phyloP scores from a whole-genome alignment of 345 rosid species.

The Rhodamnia rubescens region DNA sequence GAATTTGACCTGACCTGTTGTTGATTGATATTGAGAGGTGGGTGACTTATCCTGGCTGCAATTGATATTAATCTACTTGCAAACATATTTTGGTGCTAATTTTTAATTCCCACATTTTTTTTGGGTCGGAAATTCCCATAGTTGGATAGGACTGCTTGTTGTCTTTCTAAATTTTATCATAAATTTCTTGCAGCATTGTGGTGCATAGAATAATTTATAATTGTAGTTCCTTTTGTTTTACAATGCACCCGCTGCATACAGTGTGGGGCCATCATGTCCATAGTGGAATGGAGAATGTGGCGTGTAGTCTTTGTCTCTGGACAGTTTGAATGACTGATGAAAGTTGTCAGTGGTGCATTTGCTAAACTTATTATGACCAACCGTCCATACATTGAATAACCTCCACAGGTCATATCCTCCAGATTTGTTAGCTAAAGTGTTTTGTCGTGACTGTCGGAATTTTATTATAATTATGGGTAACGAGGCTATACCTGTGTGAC shows the following conservation, averaged over 20 bases:
- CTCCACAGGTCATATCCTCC: background rate
- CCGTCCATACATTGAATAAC: background rate
- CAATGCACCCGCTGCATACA: background rate
- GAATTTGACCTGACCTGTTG: background rate
- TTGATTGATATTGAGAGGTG: background rate
- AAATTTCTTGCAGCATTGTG: background rate
- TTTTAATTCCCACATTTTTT: background rate
- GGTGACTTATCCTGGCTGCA: background rate
- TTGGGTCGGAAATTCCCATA: background rate
- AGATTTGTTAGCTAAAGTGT: background rate
- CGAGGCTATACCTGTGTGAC: background rate
- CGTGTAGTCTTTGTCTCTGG: background rate
- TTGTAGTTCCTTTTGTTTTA: background rate
- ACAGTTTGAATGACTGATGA: background rate
- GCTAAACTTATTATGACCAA: background rate
- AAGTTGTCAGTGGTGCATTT: background rate
- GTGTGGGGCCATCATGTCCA: background rate
- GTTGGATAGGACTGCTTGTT: background rate
- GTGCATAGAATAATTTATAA: background rate
- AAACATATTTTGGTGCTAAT: background rate
- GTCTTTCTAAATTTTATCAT: background rate
- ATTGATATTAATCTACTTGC: background rate
- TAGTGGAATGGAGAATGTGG: background rate
- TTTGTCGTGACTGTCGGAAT: background rate
- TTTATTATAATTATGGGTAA: background rate